Evolutionary conservation across 2,329 filamentous ascomycete genomes (phyloP).

Genomic region (Talaromyces sp.): DNA sequence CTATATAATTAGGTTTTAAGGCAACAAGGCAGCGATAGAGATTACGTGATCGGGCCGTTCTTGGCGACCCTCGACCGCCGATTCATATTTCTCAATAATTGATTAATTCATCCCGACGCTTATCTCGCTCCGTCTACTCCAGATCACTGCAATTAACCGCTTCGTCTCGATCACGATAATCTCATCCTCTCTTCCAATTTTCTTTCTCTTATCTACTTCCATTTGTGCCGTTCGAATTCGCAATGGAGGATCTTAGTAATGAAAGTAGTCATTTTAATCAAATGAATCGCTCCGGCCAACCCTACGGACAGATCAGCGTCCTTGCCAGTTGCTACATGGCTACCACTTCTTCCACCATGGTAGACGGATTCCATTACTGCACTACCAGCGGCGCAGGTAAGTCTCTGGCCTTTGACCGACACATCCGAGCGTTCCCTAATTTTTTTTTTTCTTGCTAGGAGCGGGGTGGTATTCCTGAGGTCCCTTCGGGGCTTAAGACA

Average conservation of each 20-base stretch:
- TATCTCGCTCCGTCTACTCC: not conserved
- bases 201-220: not conserved
- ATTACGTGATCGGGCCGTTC: slow-evolving; percentile 3
- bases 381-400: slow-evolving; percentile 79
- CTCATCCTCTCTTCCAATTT: not conserved
- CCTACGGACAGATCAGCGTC: slow-evolving; percentile 57
- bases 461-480: slow-evolving; percentile 95
- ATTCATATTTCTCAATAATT: not conserved
- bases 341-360: slow-evolving; percentile 59
- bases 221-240: slow-evolving; percentile 6
- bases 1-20: not conserved
- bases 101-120: not conserved
- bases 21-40: not conserved
- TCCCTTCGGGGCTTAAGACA: slow-evolving; percentile 78
- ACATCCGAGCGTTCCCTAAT: not conserved
- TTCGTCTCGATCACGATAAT: not conserved
- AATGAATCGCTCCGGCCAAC: slow-evolving; percentile 54
- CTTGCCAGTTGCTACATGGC: slow-evolving; percentile 90
- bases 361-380: slow-evolving; percentile 90
- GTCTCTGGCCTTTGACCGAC: slow-evolving; percentile 15
- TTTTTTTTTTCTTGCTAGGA: slow-evolving; percentile 42
- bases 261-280: slow-evolving; percentile 60
- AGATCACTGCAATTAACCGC: not conserved
- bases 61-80: not conserved
- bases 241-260: slow-evolving; percentile 57